Evolutionary conservation across 2,329 filamentous ascomycete genomes (phyloP), one percentile per base, ranked within the genome.

Genomic region (Emergomyces pasteurianus): DNA sequence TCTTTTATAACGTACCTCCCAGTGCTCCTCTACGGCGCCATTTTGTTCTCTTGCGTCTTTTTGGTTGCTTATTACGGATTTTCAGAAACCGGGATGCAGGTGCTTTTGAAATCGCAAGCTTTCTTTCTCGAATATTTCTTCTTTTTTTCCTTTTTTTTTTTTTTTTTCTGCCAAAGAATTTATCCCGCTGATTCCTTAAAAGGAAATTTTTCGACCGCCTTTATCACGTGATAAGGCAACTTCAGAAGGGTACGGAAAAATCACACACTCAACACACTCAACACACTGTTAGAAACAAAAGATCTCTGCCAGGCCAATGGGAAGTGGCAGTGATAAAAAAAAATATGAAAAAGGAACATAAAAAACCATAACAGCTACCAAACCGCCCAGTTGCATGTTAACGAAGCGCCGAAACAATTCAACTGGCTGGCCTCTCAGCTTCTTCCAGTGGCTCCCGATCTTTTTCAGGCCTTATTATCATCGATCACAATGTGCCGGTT

Each of bases 91-190:
- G 46, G 18, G 36, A 12, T 18, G 23, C 21, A 21, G 47, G 3
- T 12, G 6, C n/a, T 28, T 31, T 18, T 46, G 8, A 34, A 26
- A 34, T 54, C 46, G 21, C 21, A 47, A 59, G 34, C n/a, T 47
- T 10, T 36, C 1, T 8, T 14, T 14, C 34, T 31, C 5, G 8
- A 40, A 54, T 52, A 59, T 58, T 21, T 43, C 16, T 5, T 21
- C 12, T 50, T 40, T 50, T 53, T 58, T 21, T 43, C 16, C 16
- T 21, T n/a, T 50, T 40, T 50, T 53, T 54, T 59, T 59, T 28
- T 50, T 40, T 50, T 43, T 59, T 59, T 59, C 58, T 59, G 58
- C 47, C 54, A 16, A 31, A 53, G 31, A 59, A 53, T 28, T 59
- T 40, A 53, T 34, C 18, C 3, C 9, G 3, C 1, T 23, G 16